Evolutionary conservation across 129 eudicot species (phyloP), one percentile per base, ranked within the genome.

Genomic region (Ambrosia artemisiifolia): DNA sequence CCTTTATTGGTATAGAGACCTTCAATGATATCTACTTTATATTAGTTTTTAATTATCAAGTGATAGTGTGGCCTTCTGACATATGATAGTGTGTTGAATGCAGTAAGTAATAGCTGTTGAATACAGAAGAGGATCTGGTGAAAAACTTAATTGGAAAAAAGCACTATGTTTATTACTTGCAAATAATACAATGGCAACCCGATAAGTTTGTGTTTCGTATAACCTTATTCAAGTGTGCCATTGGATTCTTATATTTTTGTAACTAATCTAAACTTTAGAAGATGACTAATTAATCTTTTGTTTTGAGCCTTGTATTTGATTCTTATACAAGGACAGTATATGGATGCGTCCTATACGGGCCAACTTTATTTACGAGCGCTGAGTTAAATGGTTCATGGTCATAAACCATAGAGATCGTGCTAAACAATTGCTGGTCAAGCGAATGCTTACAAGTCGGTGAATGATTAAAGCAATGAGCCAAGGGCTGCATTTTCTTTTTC

Each of bases 211-310:
- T 60, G 65, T 63, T 63, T 63, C 35, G 48, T 63, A 63, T 63
- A n/a, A 63, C 30, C 33, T 63, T 54, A 63, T 63, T 63, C 48
- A 63, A 63, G 68, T 63, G 30, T 34, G 48, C 68, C 68, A 63
- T 63, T 63, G 47, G 68, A 63, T n/a, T 36, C 18, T 63, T 63
- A 34, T 63, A 35, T 63, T 63, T 63, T 63, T 63, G 68, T 63
- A 63, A 63, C 68, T 63, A 63, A 63, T 16, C 48, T 34, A 3
- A 63, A 63, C 65, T 36, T 63, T 63, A 35, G 48, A 63, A 63
- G 46, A 14, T 8, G 48, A 63, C 68, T 63, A 63, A 35, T 63
- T 63, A 8, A 16, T 35, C 3, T 35, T 36, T 62, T 16, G 7
- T 63, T 36, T n/a, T 12, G 4, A 63, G 30, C 14, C 2, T 63